A percentile compares a stretch with the other conserved stretches of the same genome.
phyloP scores from a whole-genome alignment of 208 protist genomes.

The Phytomonas sp. region DNA sequence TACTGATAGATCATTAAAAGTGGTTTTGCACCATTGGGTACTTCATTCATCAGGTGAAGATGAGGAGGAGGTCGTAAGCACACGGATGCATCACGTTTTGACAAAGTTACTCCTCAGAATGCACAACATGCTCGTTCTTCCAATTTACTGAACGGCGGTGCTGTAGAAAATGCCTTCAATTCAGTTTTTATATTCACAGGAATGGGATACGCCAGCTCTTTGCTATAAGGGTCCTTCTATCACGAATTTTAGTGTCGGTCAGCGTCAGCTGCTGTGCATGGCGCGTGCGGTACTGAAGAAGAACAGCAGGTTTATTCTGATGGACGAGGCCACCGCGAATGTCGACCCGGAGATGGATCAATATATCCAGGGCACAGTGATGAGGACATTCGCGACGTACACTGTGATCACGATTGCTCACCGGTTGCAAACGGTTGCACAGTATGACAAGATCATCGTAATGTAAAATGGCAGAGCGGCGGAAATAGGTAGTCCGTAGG shows the following conservation, averaged over 20 bases:
- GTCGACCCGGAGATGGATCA: conserved; percentile 58
- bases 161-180: too few species aligned
- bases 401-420: conserved; percentile 82
- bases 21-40: not conserved
- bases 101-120: not conserved
- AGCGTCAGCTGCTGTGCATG: conserved; percentile 71
- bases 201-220: too few species aligned
- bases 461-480: conserved; percentile 57
- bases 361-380: conserved; percentile 49
- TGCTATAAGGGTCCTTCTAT: too few species aligned
- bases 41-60: not conserved
- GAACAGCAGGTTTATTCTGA: conserved; percentile 57
- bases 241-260: conserved; percentile 63
- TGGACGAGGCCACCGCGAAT: conserved; percentile 82
- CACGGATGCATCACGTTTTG: not conserved
- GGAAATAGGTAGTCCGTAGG: conserved; percentile 46
- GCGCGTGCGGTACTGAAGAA: conserved; percentile 57
- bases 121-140: not conserved
- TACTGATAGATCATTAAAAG: not conserved
- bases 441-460: conserved; percentile 72
- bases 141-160: too few species aligned
- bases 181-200: too few species aligned
- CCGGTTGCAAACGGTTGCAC: conserved; percentile 64
- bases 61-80: not conserved
- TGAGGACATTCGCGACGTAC: conserved; percentile 44